phyloP scores from a whole-genome alignment of 2,329 filamentous ascomycete species.

The Calonectria leucothoes region DNA sequence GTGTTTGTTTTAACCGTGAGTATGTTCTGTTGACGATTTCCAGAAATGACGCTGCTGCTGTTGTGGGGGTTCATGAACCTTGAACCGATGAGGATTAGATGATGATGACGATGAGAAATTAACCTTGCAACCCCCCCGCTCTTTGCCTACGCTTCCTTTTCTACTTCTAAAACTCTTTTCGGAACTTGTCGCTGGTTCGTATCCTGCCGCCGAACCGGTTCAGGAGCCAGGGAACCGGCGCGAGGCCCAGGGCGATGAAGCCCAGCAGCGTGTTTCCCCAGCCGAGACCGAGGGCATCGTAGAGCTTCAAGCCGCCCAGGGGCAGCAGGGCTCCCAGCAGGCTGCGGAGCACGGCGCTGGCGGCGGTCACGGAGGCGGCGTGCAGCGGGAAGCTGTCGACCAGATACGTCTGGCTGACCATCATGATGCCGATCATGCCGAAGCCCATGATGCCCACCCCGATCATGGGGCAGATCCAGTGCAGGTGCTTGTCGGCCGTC shows the following conservation, averaged over 20 bases:
- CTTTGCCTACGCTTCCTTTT: not conserved
- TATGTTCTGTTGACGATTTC: not conserved
- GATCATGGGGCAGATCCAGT: constrained; percentile 38
- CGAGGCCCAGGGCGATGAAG: constrained; percentile 48
- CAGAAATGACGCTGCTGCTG: not conserved
- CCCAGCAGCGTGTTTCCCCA: constrained; percentile 57
- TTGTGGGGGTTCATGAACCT: not conserved
- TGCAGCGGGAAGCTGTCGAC: constrained; percentile 37
- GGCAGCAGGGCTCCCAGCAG: constrained; percentile 52
- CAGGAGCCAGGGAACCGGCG: constrained; percentile 45
- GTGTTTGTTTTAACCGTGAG: not conserved
- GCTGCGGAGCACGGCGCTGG: constrained; percentile 39
- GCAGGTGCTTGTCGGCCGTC: constrained; percentile 29
- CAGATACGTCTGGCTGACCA: constrained; percentile 58
- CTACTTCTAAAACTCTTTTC: constrained; percentile 2
- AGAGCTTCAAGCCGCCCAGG: constrained; percentile 51
- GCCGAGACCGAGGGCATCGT: constrained; percentile 50
- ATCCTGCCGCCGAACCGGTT: constrained; percentile 6
- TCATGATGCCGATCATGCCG: constrained; percentile 53
- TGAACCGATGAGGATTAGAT: not conserved
- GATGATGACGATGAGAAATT: not conserved
- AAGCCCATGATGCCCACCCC: constrained; percentile 57
- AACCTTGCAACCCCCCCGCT: no score
- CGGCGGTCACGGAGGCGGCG: constrained; percentile 39
- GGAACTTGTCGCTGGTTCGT: constrained; percentile 2